Evolutionary conservation across 148 eudicot genomes (phyloP).

Genomic region (Silene uniflora): DNA sequence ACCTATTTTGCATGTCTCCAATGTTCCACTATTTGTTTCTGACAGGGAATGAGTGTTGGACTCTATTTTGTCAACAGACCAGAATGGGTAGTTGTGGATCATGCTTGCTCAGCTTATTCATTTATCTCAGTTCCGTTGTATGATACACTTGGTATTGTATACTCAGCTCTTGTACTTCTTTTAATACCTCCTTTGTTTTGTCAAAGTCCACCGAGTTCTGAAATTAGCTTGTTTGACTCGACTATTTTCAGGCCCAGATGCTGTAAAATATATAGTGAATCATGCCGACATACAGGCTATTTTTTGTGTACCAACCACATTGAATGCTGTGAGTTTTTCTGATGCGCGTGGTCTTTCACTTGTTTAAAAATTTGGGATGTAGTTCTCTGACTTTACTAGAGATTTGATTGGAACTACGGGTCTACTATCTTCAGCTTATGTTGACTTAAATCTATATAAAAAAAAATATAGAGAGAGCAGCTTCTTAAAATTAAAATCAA

Average conservation of each 20-base stretch:
- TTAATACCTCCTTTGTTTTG: constrained; percentile 17
- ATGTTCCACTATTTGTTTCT: constrained; percentile 13
- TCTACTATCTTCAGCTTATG: background rate
- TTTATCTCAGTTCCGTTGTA: constrained; percentile 84
- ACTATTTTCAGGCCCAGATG: constrained; percentile 78
- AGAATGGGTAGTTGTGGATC: constrained; percentile 93
- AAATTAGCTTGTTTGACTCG: constrained; percentile 11
- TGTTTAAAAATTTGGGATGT: background rate
- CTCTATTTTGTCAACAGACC: constrained; percentile 89
- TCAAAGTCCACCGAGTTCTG: constrained; percentile 10
- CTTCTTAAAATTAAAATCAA: too few relatives aligned
- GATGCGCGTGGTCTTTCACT: constrained; percentile 5
- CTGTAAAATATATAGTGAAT: constrained; percentile 83
- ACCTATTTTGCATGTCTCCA: background rate
- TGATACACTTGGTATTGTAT: constrained; percentile 72
- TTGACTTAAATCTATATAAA: too few relatives aligned
- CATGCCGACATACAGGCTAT: constrained; percentile 88
- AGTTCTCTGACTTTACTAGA: background rate
- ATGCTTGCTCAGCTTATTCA: constrained; percentile 93
- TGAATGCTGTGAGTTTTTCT: constrained; percentile 63
- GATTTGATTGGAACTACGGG: background rate
- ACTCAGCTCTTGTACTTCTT: constrained; percentile 1
- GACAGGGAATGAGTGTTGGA: constrained; percentile 84
- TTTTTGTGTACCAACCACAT: constrained; percentile 75
- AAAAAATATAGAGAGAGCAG: too few relatives aligned